Percentiles rank a stretch among this genome's conserved stretches.
phyloP scores from a whole-genome alignment of 2,329 filamentous ascomycete species.

The Drechmeria coniospora region DNA sequence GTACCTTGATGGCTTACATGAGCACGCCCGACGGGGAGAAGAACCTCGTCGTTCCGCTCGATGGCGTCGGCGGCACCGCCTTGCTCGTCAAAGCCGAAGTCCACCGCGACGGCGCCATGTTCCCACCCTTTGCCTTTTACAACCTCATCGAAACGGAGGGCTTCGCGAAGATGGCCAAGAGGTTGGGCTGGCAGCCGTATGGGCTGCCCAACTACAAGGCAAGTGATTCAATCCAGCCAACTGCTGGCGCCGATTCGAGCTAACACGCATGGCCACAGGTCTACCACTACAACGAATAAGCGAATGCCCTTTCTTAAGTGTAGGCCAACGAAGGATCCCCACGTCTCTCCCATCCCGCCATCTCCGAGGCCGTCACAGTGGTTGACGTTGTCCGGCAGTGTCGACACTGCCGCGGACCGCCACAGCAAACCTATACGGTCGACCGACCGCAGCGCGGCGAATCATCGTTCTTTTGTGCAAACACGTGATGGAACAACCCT shows the following conservation, averaged over 20 bases:
- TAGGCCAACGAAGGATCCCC: too few species aligned
- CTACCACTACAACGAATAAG: slow-evolving; percentile 82
- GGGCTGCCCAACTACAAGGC: slow-evolving; percentile 98
- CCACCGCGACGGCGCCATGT: slow-evolving; percentile 95
- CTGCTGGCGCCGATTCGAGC: neutral
- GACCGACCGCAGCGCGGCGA: too few species aligned
- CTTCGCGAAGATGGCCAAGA: slow-evolving; percentile 90
- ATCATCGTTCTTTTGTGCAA: too few species aligned
- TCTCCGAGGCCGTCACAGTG: too few species aligned
- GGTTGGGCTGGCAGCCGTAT: slow-evolving; percentile 70
- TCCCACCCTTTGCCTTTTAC: slow-evolving; percentile 91
- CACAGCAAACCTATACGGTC: too few species aligned
- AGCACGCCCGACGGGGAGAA: slow-evolving; percentile 39
- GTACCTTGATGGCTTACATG: slow-evolving; percentile 82
- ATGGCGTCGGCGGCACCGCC: slow-evolving; percentile 87
- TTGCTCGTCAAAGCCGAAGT: slow-evolving; percentile 93
- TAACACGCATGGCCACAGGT: slow-evolving; percentile 35
- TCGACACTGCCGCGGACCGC: too few species aligned
- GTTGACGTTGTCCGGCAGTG: too few species aligned
- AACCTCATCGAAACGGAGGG: slow-evolving; percentile 96
- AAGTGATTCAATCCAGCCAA: slow-evolving; percentile 13
- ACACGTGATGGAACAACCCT: too few species aligned
- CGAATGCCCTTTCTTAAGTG: too few species aligned
- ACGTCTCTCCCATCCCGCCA: too few species aligned
- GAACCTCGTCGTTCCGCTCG: slow-evolving; percentile 55